Evolutionary conservation across 177 flowering plant genomes (phyloP), one percentile per base, ranked within the genome.

Genomic region (Vitis hybrid): DNA sequence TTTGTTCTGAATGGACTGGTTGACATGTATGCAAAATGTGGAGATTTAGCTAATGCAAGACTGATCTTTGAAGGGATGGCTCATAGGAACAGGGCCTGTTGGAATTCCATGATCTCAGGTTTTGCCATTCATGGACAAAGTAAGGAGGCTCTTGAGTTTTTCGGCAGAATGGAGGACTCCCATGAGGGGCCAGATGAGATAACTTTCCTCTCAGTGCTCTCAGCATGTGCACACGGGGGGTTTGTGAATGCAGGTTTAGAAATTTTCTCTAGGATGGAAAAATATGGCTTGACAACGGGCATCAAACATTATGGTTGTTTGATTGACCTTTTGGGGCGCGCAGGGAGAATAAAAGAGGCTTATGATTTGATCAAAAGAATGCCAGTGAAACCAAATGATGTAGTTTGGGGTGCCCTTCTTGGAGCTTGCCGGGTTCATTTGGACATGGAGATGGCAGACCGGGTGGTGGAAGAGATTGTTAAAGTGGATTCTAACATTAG

Each of bases 1-100:
- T 88, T 86, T 78, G 89, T 88, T 68, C 60, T 77, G 1, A 92
- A 88, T 82, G 89, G 83, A 10, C 75, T 92, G 39, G 79, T 90
- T 10, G 94, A 90, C 80, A 92, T 90, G 97, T 90, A 90, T 76
- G 90, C 93, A 26, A 90, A 89, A 71, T 89, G 93, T 74, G 96
- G 94, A 62, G 93, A 91, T 77, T 70, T 93, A 48, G 48, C 14
- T 13, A 76, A 51, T 66, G 93, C 94, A 13, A 80, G 80, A 59
- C 55, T 26, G 49, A 76, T 91, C 10, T 93, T 91, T 78, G 88
- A 86, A 6, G 69, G 68, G 65, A 76, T 83, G 82, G 1, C 33
- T 2, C 19, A 20, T 4, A 85, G 77, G 65, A 87, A 80, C 64
- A 64, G 64, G 48, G 80, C 81, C 5, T 83, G 89, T 73, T 92